Evolutionary conservation across 1,139 yeast genomes (phyloP), one percentile per base, ranked within the genome.

Genomic region (Hanseniaspora uvarum): DNA sequence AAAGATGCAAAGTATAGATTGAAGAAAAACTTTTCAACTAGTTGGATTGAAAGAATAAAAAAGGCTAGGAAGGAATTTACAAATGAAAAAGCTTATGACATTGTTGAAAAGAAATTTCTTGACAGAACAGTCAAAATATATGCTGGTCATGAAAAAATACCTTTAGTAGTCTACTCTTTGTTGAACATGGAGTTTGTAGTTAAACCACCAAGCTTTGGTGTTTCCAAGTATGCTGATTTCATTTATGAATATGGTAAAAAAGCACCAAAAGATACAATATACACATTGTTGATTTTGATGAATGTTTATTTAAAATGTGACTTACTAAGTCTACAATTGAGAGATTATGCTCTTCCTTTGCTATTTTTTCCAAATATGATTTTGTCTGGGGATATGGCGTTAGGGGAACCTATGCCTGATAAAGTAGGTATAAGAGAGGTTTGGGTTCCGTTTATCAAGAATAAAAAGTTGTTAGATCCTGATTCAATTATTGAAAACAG

Each of bases 181-280:
- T 72, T 74, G 26, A 71, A 77, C 21, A 62, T 85, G 23, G 76
- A 75, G 44, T 63, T 85, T 54, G 63, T 67, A 2, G 52, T 86
- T 2, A 65, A 70, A 1, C 69, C 72, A 18, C 86, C 95, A 0
- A 68, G 73, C 8, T 81, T 84, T 59, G 73, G 74, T 1, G 59
- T 76, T 12, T 69, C 69, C 1, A 69, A 77, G 1, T 68, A 80
- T 31, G 72, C 81, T 1, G 69, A 78, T 21, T 87, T 80, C 63
- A 64, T 88, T 37, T 70, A 78, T 61, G 72, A 80, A n/a, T 71
- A 81, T 44, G 96, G 96, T 3, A 87, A 86, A 63, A 88, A 89
- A 0, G 75, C 82, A 21, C 96, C 96, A 0, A 62, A 65, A 51
- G 81, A 79, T 58, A 77, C 86, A 0, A 62, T 67, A 36, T 88